Percentiles rank a stretch among this genome's conserved stretches.
Conservation (phyloP, 2,329 filamentous ascomycete genomes). For the Colletotrichum sidae region DNA sequence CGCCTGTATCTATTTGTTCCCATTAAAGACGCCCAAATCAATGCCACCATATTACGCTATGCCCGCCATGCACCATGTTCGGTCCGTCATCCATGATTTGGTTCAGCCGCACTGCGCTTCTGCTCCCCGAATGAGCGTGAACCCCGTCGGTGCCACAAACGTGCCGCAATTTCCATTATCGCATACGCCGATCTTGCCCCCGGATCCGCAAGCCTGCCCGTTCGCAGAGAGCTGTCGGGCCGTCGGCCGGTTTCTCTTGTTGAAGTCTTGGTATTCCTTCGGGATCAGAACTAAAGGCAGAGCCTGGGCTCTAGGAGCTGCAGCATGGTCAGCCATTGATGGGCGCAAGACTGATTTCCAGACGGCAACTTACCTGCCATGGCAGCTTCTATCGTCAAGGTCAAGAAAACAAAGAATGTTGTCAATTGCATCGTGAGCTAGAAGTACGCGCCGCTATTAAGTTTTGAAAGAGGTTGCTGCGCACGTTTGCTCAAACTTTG, state of each 20-base stretch:
- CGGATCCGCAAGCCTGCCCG: slow-evolving; percentile 3
- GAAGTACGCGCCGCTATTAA: too few species aligned
- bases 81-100: neutral
- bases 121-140: slow-evolving; percentile 8
- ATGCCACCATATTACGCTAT: neutral
- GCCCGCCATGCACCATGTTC: neutral
- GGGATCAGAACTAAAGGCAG: slow-evolving; percentile 13
- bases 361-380: neutral
- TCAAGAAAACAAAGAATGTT: neutral
- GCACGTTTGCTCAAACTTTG: neutral
- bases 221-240: slow-evolving; percentile 8
- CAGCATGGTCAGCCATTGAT: neutral
- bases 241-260: neutral
- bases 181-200: slow-evolving; percentile 13
- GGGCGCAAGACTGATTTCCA: neutral
- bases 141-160: slow-evolving; percentile 27
- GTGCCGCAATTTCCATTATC: slow-evolving; percentile 30
- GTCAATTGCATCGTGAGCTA: neutral
- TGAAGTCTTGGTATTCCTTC: neutral
- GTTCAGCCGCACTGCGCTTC: slow-evolving; percentile 16
- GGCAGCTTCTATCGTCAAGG: neutral
- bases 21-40: neutral
- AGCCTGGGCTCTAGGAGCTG: slow-evolving; percentile 15
- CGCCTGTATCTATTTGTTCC: too few species aligned
- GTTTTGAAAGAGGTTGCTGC: neutral